phyloP scores from a whole-genome alignment of 805 yeast species.

The Ascoidea tarda region DNA sequence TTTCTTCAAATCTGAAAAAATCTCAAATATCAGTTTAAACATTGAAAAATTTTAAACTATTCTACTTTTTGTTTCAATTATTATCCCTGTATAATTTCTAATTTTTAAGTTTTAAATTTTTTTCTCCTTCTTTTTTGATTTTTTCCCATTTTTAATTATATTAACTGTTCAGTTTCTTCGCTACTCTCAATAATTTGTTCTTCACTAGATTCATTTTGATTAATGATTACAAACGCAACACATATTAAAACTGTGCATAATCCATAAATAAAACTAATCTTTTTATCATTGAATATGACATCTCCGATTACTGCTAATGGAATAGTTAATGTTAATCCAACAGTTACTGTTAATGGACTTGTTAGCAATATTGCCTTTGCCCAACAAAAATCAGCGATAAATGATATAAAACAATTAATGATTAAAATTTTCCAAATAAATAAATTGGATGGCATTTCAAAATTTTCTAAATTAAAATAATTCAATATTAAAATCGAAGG shows the following conservation, averaged over 20 bases:
- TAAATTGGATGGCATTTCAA: conserved; percentile 59
- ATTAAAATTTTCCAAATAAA: conserved; percentile 25
- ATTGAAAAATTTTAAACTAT: too few species aligned
- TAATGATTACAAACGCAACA: conserved; percentile 71
- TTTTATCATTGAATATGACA: conserved; percentile 51
- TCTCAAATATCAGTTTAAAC: too few species aligned
- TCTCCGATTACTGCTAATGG: conserved; percentile 94
- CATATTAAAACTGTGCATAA: conserved; percentile 75
- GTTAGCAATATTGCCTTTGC: conserved; percentile 89
- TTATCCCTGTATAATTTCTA: too few species aligned
- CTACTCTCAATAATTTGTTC: not conserved
- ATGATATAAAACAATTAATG: conserved; percentile 62
- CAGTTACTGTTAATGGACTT: conserved; percentile 89
- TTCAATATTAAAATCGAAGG: conserved; percentile 63
- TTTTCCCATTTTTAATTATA: too few species aligned
- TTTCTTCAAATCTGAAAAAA: too few species aligned
- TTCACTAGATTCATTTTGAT: conserved; percentile 64
- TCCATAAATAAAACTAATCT: conserved; percentile 46
- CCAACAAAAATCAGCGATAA: conserved; percentile 89
- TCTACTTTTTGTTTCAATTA: too few species aligned
- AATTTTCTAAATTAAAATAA: conserved; percentile 46
- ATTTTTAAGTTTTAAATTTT: too few species aligned
- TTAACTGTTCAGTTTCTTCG: too few species aligned
- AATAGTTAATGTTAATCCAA: conserved; percentile 84
- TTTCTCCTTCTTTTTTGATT: too few species aligned